Base-by-base conservation (phyloP, 1,284 basidiomycete genomes). In the Apiotrichum laibachii region DNA sequence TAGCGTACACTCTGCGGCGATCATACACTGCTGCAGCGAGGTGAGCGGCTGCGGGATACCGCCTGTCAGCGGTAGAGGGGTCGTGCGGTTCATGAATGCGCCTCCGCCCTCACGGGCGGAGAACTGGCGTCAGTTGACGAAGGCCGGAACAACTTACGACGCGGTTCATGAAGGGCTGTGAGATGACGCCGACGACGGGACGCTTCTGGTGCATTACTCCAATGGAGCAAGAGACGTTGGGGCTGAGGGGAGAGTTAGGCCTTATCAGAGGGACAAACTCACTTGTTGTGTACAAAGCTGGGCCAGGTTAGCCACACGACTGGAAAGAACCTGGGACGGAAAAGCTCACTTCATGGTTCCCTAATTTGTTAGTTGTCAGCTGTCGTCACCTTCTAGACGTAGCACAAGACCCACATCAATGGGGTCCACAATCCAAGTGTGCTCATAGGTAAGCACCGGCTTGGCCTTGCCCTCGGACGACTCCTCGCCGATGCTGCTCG, bases 131-230 rank as follows among this genome's bases (percentile, higher is more conserved):
- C 31, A 66, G 53, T 40, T n/a, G 22, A 12, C 13, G 31, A 34
- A 13, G 6, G 12, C 2, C 18, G 15, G 18, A 4, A 3, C 11
- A 47, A 60, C 83, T 63, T 62, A 88, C 87, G 54, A 92, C 81
- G 57, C 89, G 85, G 67, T 90, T 84, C 57, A 93, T 82, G 82
- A 94, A 93, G 0, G 93, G 93, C 70, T 92, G 92, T 79, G 85
- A 91, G 64, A 93, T 87, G 50, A 94, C 90, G 1, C 92, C 94
- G 19, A 97, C 83, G 4, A 91, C 83, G 2, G 94, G 90, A 16
- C 82, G 81, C 61, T 85, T 85, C 63, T 88, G 82, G 78, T 90
- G 88, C 62, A 93, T 88, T 63, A 97, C 82, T 1, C 93, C 94
- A 56, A 98, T 85, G 16, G 91, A 94, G 74, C 74, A 77, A 19